Base-by-base conservation (phyloP, 2,329 filamentous ascomycete genomes). In the Penicillium polonicum region DNA sequence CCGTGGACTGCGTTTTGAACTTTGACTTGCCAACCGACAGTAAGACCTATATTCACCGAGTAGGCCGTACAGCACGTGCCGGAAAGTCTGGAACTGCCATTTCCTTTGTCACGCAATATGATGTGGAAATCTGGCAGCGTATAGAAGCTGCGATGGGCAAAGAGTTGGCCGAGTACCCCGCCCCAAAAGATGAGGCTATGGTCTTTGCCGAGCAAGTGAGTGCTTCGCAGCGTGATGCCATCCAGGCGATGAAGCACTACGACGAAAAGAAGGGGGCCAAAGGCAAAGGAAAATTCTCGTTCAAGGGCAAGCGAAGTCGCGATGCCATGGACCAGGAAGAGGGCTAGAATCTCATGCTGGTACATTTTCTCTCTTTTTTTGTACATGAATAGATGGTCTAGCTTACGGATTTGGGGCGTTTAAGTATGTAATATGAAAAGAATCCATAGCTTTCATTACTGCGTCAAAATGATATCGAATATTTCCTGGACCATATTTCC, bases 11-110 rank as follows among this genome's bases (percentile, higher is more conserved):
- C 0, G 90, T 97, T 2, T 74, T 96, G 64, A 96, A 96, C 76
- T 90, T 88, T 64, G 92, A 96, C 68, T 77, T 96, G 2, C 91
- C 92, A 0, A 84, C 86, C 21, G 91, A 96, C 74, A 90, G 85
- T 67, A 95, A 96, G 76, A 96, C 92, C 0, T 96, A 96, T 68
- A 89, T 96, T 33, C 92, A 96, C 74, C 84, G 92, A 52, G 91
- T 96, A 1, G 92, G 92, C 21, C 88, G 92, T 65, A 96, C 92
- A 0, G 92, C 92, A 0, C 85, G 92, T 74, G 92, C 92, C 0
- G 92, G 92, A 31, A 92, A 92, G 72, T 88, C 87, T 1, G 92
- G 92, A 49, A 84, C 90, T 43, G 91, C 92, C 3, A 83, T 96
- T 43, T 48, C 42, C 52, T 78, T 97, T 9, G 88, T 94, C 3